Evolutionary conservation across 352 stramenopile species (phyloP).

Genomic region (Pythium myriotylum): DNA sequence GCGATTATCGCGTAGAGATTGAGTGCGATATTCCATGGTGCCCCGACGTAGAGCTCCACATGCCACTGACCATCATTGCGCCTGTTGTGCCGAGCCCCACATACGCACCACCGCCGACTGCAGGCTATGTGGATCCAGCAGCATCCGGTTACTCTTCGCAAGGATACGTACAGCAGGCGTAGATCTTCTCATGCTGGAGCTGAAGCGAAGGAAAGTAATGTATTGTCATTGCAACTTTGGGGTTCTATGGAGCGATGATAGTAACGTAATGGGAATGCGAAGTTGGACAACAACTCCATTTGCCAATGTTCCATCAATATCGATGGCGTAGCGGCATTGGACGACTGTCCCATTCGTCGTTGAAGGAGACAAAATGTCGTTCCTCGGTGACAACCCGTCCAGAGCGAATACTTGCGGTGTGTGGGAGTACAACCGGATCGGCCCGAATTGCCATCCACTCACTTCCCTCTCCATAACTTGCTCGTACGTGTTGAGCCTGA

Average conservation of each 20-base stretch:
- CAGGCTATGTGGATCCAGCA: slow-evolving; percentile 21
- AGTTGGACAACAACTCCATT: slow-evolving; percentile 1
- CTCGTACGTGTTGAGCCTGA: background rate
- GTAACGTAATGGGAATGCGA: slow-evolving; percentile 4
- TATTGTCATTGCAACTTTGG: background rate
- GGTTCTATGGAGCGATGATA: slow-evolving; percentile 1
- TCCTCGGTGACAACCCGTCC: background rate
- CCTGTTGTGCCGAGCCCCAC: slow-evolving; percentile 19
- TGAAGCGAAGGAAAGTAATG: background rate
- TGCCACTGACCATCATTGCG: slow-evolving; percentile 60
- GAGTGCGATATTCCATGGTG: slow-evolving; percentile 74
- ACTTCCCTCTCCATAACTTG: slow-evolving; percentile 13
- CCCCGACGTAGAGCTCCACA: slow-evolving; percentile 54
- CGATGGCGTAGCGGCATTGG: slow-evolving; percentile 13
- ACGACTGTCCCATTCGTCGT: slow-evolving; percentile 17
- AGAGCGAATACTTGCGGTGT: background rate
- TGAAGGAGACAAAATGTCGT: background rate
- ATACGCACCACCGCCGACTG: slow-evolving; percentile 24
- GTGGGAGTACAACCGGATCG: background rate
- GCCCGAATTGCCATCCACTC: slow-evolving; percentile 1
- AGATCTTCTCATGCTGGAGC: background rate
- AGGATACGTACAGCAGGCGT: slow-evolving; percentile 23
- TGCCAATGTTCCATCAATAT: slow-evolving; percentile 6
- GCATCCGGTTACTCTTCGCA: slow-evolving; percentile 6
- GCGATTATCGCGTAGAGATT: slow-evolving; percentile 61